A percentile compares a stretch with the other conserved stretches of the same genome.
These are phyloP conservation scores for Apiospora koreana DNA, from an alignment of 2,329 filamentous ascomycete species.

Conservation along the genomic window DNA sequence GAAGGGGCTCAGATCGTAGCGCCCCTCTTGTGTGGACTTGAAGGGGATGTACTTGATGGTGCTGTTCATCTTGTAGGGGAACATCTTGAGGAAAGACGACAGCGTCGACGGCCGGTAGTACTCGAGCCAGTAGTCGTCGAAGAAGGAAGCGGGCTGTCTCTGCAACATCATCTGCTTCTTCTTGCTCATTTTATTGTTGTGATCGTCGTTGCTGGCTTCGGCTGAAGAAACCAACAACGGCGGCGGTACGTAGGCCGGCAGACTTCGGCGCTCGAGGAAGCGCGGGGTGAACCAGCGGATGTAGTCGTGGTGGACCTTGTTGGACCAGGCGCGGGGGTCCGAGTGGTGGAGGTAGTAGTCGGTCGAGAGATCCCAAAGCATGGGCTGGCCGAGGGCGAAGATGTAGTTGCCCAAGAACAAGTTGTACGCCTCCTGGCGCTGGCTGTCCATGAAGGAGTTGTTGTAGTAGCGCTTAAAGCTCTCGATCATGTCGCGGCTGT, in stretches of 20 bases:
- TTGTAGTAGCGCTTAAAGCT: conserved; percentile 99
- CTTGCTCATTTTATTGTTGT: background rate
- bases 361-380: conserved; percentile 94
- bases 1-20: conserved; percentile 87
- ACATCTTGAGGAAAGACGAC: conserved; percentile 90
- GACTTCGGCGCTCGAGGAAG: conserved; percentile 63
- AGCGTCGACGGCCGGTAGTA: conserved; percentile 89
- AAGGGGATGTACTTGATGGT: conserved; percentile 82
- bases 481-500: conserved; percentile 98
- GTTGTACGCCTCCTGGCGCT: conserved; percentile 97
- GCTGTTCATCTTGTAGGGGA: conserved; percentile 88
- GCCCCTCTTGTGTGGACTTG: conserved; percentile 69
- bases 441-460: conserved; percentile 97
- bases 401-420: conserved; percentile 96
- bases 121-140: conserved; percentile 96
- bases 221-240: background rate
- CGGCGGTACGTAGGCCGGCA: conserved; percentile 50
- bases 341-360: conserved; percentile 96
- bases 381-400: conserved; percentile 81
- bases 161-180: conserved; percentile 34
- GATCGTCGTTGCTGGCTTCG: background rate
- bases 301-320: conserved; percentile 67
- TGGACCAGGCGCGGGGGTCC: conserved; percentile 73
- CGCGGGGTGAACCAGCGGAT: conserved; percentile 85
- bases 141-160: conserved; percentile 56